Evolutionary conservation across 73 alveolate species (phyloP).

Genomic region (Paramecium biaurelia): DNA sequence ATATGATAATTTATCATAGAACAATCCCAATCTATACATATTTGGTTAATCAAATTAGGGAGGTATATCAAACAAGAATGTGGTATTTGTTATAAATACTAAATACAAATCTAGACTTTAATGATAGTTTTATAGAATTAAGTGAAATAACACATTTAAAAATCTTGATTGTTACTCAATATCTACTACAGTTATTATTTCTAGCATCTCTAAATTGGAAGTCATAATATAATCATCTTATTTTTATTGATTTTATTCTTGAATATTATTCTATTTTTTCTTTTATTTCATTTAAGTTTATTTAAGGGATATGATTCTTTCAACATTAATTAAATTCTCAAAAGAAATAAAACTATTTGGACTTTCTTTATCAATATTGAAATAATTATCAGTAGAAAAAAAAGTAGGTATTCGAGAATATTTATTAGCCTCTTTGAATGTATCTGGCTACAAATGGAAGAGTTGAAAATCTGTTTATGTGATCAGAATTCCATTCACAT

Average conservation of each 20-base stretch:
- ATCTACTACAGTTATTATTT: not conserved
- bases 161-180: not conserved
- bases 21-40: not conserved
- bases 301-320: not conserved
- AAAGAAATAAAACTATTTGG: not conserved
- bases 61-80: not conserved
- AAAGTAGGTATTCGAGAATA: not conserved
- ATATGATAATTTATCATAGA: not conserved
- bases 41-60: constrained; percentile 3
- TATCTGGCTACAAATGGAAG: not conserved
- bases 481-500: not conserved
- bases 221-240: not conserved
- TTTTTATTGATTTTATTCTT: not conserved
- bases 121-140: not conserved
- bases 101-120: not conserved
- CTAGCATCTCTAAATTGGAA: not conserved
- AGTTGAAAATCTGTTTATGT: not conserved
- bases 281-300: not conserved
- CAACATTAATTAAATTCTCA: not conserved
- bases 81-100: not conserved
- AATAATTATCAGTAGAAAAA: constrained; percentile 24
- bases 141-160: not conserved
- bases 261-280: not conserved
- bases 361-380: not conserved
- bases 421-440: not conserved